Conservation (phyloP, 2,329 filamentous ascomycete genomes). For the Aspergillus viridinutans region DNA sequence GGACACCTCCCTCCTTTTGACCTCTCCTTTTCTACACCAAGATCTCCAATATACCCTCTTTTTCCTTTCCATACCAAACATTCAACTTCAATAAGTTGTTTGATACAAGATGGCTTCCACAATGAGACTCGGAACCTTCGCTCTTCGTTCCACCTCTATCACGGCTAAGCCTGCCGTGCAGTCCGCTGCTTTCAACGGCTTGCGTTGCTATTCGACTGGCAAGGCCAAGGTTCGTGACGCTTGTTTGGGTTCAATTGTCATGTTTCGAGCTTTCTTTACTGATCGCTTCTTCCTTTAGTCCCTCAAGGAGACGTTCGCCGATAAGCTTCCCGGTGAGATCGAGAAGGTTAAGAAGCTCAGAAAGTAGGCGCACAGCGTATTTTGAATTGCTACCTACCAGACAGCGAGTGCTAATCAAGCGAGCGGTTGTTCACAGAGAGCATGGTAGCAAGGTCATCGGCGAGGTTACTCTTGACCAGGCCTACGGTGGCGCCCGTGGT, state of each 20-base stretch:
- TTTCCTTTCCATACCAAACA: conserved; percentile 32
- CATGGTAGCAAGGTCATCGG: conserved; percentile 92
- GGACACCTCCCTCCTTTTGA: conserved; percentile 15
- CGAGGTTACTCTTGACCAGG: conserved; percentile 98
- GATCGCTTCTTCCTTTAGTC: conserved; percentile 56
- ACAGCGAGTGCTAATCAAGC: conserved; percentile 15
- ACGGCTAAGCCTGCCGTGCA: conserved; percentile 65
- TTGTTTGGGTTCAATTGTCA: conserved; percentile 6
- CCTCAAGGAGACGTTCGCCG: conserved; percentile 97
- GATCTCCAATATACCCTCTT: conserved; percentile 31
- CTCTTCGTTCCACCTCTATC: conserved; percentile 72
- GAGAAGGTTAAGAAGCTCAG: conserved; percentile 98
- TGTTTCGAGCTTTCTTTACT: conserved; percentile 14
- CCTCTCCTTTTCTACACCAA: conserved; percentile 33
- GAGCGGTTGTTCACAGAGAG: conserved; percentile 57
- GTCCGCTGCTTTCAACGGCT: conserved; percentile 70
- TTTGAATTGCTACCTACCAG: neutral
- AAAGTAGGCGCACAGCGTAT: conserved; percentile 61
- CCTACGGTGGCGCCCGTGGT: conserved; percentile 97
- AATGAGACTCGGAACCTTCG: conserved; percentile 74
- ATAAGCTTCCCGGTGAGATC: conserved; percentile 90
- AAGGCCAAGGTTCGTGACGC: conserved; percentile 71
- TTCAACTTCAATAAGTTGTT: conserved; percentile 32
- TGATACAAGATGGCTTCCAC: conserved; percentile 71
- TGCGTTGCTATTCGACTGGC: conserved; percentile 81